Evolutionary conservation across 768 basidiomycete species (phyloP).

Genomic region (Dioszegia crocea): DNA sequence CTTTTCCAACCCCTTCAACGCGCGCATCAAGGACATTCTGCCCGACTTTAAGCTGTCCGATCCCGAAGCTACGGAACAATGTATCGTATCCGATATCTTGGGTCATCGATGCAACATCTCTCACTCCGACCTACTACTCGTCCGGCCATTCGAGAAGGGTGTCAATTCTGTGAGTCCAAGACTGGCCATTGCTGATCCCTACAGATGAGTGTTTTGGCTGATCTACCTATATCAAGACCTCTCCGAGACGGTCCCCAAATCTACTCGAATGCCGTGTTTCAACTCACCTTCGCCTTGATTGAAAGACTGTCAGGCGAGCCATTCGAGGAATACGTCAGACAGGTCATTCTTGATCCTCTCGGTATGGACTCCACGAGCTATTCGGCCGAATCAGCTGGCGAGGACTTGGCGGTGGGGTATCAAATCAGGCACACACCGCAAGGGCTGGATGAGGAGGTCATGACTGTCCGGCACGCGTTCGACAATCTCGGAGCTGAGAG

Average conservation of each 20-base stretch:
- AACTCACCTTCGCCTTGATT: neutral
- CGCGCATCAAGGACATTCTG: neutral
- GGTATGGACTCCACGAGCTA: neutral
- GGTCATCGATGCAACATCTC: neutral
- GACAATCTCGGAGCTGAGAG: neutral
- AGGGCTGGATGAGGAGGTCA: neutral
- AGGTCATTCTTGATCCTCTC: neutral
- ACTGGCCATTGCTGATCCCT: neutral
- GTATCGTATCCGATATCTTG: neutral
- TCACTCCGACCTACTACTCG: neutral
- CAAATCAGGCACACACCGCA: neutral
- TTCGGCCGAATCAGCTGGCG: neutral
- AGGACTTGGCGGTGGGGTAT: neutral
- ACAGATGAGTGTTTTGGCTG: neutral
- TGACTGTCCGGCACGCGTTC: neutral
- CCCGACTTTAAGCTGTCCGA: slow-evolving; percentile 4
- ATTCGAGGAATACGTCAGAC: neutral
- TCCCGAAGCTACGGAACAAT: neutral
- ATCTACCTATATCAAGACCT: neutral
- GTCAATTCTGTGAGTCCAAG: neutral
- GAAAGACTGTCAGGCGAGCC: slow-evolving; percentile 1
- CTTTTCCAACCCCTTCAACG: neutral
- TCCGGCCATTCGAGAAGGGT: neutral
- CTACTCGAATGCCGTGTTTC: neutral
- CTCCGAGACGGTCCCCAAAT: neutral